Percentiles rank a stretch among this genome's conserved stretches.
phyloP scores from a whole-genome alignment of 805 yeast species.

The Candida insectalens region DNA sequence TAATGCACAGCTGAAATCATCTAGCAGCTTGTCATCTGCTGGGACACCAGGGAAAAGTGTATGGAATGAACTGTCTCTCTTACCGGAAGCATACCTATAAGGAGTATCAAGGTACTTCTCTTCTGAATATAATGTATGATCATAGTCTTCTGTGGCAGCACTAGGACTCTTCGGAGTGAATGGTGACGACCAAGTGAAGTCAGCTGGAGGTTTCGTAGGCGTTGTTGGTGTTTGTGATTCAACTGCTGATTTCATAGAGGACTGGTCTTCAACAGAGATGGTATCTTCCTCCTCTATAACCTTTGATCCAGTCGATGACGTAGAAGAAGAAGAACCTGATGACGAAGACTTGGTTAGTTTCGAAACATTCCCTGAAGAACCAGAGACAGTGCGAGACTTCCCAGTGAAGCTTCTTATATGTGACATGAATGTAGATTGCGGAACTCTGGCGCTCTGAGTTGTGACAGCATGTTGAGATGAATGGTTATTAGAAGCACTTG shows the following conservation, averaged over 20 bases:
- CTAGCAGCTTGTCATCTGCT: conserved; percentile 60
- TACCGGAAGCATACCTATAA: conserved; percentile 54
- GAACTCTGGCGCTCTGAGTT: neutral
- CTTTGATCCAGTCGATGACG: neutral
- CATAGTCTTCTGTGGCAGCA: conserved; percentile 13
- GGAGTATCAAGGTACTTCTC: conserved; percentile 49
- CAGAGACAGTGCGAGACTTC: conserved; percentile 3
- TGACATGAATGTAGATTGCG: conserved; percentile 9
- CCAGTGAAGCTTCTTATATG: conserved; percentile 13
- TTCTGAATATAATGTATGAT: conserved; percentile 41
- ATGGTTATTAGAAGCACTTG: neutral
- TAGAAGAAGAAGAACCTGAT: conserved; percentile 6
- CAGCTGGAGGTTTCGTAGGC: neutral
- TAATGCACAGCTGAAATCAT: conserved; percentile 85
- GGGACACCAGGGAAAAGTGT: conserved; percentile 60
- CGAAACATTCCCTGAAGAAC: no score
- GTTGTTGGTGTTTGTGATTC: neutral
- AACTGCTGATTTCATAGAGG: no score
- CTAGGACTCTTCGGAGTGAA: conserved; percentile 2
- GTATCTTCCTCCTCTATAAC: neutral
- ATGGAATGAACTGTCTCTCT: conserved; percentile 71
- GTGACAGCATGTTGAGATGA: neutral
- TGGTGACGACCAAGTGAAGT: neutral
- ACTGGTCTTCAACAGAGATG: conserved; percentile 5
- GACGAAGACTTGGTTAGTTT: conserved; percentile 4